Conservation (phyloP, 768 basidiomycete genomes). For the Mycena olivaceomarginata region DNA sequence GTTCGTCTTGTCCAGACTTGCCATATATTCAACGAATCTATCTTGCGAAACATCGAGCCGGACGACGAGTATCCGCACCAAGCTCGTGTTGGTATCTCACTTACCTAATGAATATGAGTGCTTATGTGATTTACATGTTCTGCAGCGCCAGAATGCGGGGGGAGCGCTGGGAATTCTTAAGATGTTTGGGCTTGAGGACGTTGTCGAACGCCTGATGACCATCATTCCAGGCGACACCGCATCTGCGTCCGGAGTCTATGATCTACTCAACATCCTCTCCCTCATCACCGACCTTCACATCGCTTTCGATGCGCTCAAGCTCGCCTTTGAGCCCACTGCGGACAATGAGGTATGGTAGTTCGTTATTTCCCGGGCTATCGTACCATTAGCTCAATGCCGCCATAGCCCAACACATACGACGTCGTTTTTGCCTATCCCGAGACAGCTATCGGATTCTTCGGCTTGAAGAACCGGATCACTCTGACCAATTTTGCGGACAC, state of each 20-base stretch:
- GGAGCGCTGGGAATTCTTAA: slow-evolving; percentile 22
- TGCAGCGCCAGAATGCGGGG: slow-evolving; percentile 15
- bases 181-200: slow-evolving; percentile 31
- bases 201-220: slow-evolving; percentile 27
- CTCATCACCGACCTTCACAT: slow-evolving; percentile 16
- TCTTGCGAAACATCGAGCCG: slow-evolving; percentile 26
- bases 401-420: slow-evolving; percentile 32
- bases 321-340: slow-evolving; percentile 30
- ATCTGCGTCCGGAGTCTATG: slow-evolving; percentile 29
- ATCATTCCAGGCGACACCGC: slow-evolving; percentile 8
- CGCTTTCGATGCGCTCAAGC: slow-evolving; percentile 24
- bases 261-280: slow-evolving; percentile 30
- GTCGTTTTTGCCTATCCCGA: slow-evolving; percentile 23
- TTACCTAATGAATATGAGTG: slow-evolving; percentile 7
- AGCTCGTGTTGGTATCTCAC: slow-evolving; percentile 23
- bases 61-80: slow-evolving; percentile 25
- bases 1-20: slow-evolving; percentile 16
- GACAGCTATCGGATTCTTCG: slow-evolving; percentile 20
- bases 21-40: slow-evolving; percentile 33
- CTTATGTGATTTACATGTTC: slow-evolving; percentile 22
- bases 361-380: slow-evolving; percentile 11
- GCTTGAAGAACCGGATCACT: slow-evolving; percentile 29
- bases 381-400: slow-evolving; percentile 23
- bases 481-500: slow-evolving; percentile 32
- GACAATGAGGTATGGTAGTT: slow-evolving; percentile 24